Base-by-base conservation (phyloP, 1,284 basidiomycete species). In the Spongiforma sp. region DNA sequence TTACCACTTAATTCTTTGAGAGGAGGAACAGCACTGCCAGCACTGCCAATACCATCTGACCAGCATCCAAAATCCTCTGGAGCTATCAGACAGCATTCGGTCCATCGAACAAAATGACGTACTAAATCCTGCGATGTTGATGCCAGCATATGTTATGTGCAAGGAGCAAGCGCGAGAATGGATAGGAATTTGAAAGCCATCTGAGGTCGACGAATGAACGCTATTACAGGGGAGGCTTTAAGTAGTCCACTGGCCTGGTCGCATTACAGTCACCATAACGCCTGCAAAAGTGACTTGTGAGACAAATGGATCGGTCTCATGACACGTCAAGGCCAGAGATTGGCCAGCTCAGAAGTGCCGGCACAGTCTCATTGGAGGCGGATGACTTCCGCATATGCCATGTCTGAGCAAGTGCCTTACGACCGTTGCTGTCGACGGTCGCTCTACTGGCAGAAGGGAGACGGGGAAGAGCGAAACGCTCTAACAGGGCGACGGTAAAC, bases 51-150 rank as follows among this genome's bases (percentile, higher is more conserved):
- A 26, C 34, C 52, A 26, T n/a, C n/a, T n/a, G n/a, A n/a, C n/a
- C n/a, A n/a, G n/a, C 73, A 74, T 36, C 73, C 70, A 26, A 72
- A 72, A 57, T 75, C 72, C 74, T 28, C 3, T 12, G 48, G 28
- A 32, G n/a, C 28, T 17, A 8, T 66, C 28, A 61, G 17, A 54
- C 12, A 12, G 17, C 7, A 11, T 12, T 59, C 5, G 4, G 19
- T 4, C 30, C 1, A 5, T 24, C 12, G 10, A 52, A 57, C 2
- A 37, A 9, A 32, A 12, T n/a, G 8, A 43, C 59, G 17, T 52
- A 70, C 74, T 71, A 43, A 69, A 73, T 2, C 71, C 74, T 12
- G 69, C 67, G 30, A 73, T 75, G 62, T 73, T 75, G 14, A 73
- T 64, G 37, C 71, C 70, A 6, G 70, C 73, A 24, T 72, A 72